These are phyloP conservation scores for Salix koriyanagi DNA, from an alignment of 345 rosid genomes.

Conservation along the genomic window DNA sequence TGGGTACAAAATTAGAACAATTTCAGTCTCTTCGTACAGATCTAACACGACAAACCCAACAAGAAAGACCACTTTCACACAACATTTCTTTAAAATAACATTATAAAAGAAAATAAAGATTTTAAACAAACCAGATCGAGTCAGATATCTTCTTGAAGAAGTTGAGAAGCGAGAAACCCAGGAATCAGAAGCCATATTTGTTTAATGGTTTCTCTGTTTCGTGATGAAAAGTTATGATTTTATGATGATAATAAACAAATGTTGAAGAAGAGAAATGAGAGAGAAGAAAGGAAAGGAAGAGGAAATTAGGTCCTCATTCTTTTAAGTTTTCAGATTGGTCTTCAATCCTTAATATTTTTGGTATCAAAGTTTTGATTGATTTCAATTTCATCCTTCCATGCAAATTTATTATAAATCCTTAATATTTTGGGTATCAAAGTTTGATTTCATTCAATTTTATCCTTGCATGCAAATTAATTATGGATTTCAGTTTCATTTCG, in stretches of 20 bases:
- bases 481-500: too few relatives aligned
- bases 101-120: not conserved
- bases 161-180: slow-evolving; percentile 40
- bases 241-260: not conserved
- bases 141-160: slow-evolving; percentile 37
- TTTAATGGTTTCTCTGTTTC: not conserved
- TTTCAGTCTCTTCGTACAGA: slow-evolving; percentile 56
- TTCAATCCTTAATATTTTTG: too few relatives aligned
- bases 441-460: too few relatives aligned
- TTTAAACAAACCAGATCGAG: slow-evolving; percentile 38
- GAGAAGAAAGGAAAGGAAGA: slow-evolving; percentile 3
- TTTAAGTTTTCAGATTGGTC: too few relatives aligned
- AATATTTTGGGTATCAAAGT: too few relatives aligned
- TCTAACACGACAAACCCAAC: slow-evolving; percentile 23
- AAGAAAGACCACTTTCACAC: not conserved
- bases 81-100: not conserved
- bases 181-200: slow-evolving; percentile 38
- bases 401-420: too few relatives aligned
- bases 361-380: too few relatives aligned
- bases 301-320: not conserved
- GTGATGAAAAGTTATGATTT: not conserved
- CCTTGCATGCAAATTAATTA: too few relatives aligned
- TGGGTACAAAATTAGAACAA: too few relatives aligned
- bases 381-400: too few relatives aligned
- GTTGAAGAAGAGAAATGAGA: not conserved